Base-by-base conservation (phyloP, 768 basidiomycete genomes). In the Lentinula raphanica region DNA sequence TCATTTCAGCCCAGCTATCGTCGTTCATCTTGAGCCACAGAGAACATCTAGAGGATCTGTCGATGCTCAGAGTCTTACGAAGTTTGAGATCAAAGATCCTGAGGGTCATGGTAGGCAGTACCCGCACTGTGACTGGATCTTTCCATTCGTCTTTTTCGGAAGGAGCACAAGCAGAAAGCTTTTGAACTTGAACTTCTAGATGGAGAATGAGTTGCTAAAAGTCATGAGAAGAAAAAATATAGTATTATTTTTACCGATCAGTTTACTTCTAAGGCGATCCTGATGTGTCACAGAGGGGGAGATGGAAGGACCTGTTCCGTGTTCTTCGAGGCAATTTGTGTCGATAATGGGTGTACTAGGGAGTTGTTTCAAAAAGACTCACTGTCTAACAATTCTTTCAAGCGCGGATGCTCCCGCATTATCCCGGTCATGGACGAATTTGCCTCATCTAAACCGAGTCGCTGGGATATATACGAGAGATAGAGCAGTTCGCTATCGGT, bases 401-500 rank as follows among this genome's bases (percentile, higher is more conserved):
- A 92, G 55, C 81, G 85, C 31, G 87, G 87, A 66, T 92, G 85
- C 62, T 72, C 69, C 64, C 71, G 66, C 59, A 66, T 59, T 51
- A 57, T n/a, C 13, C 15, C 21, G 9, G 44, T 19, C 9, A 78
- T 77, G 39, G 72, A 73, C 42, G 77, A 78, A 19, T 79, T 73
- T 36, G 79, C 73, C 38, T 61, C 54, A 11, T 67, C 65, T 39
- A 74, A 71, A 28, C 32, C 25, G 56, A 75, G 77, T 39, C 80
- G 68, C 46, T 77, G 79, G 54, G 76, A 75, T 60, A 92, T 73
- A 60, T 78, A 75, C 11, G 89, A 87, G 49, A 94, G 76, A 71
- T 94, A 96, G 67, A 90, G 90, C 25, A 92, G 67, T 70, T 96
- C 93, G 49, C 85, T 83, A 65, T 95, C 93, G n/a, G 71, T 74